These are phyloP conservation scores for Nemania sp. DNA, from an alignment of 2,329 filamentous ascomycete species.

Conservation along the genomic window DNA sequence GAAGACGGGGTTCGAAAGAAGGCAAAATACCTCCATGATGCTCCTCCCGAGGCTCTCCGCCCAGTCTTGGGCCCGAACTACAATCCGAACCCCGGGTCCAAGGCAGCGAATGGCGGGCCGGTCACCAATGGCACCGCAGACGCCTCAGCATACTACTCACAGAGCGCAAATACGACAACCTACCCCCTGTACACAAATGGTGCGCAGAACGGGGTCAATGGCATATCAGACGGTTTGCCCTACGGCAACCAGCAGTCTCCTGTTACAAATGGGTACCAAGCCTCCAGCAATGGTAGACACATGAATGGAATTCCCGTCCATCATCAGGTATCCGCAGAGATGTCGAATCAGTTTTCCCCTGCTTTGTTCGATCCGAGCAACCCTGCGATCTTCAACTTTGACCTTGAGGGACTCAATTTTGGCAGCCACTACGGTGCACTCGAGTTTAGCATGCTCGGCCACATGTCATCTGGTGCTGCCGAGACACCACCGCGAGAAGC, in stretches of 20 bases:
- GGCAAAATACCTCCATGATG: conserved; percentile 98
- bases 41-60: conserved; percentile 83
- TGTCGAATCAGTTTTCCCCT: conserved; percentile 51
- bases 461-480: conserved; percentile 91
- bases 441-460: conserved; percentile 94
- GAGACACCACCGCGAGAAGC: conserved; percentile 74
- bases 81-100: conserved; percentile 59
- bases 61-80: conserved; percentile 78
- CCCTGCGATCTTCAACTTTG: conserved; percentile 91
- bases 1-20: conserved; percentile 98
- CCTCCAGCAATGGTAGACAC: conserved; percentile 50
- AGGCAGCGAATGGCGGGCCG: conserved; percentile 51
- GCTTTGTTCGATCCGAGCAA: conserved; percentile 87
- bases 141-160: conserved; percentile 52
- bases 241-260: conserved; percentile 73
- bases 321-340: conserved; percentile 53
- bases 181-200: conserved; percentile 56
- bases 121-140: conserved; percentile 53
- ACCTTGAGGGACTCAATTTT: conserved; percentile 91
- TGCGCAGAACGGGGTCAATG: conserved; percentile 48
- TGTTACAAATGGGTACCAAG: conserved; percentile 72
- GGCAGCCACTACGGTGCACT: conserved; percentile 94
- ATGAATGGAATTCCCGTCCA: conserved; percentile 53
- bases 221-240: conserved; percentile 51
- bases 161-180: conserved; percentile 47